phyloP scores from a whole-genome alignment of 257 asterid species.

The Ajuga chamaepitys region DNA sequence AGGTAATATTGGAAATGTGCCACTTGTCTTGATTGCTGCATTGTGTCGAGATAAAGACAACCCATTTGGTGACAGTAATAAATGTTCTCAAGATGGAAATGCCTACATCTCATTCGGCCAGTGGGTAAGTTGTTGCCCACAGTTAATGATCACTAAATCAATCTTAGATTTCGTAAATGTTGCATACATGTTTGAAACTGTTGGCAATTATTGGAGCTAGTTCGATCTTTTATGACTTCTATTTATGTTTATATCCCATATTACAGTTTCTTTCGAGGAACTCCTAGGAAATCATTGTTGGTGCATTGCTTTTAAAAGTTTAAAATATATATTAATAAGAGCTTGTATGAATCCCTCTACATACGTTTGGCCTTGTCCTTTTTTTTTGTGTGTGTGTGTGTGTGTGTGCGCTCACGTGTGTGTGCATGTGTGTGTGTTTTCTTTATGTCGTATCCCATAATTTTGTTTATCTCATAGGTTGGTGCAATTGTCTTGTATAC shows the following conservation, averaged over 20 bases:
- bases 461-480: slow-evolving; percentile 46
- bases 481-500: slow-evolving; percentile 95
- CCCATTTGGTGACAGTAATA: slow-evolving; percentile 74
- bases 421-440: too few relatives aligned
- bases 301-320: slow-evolving; percentile 3
- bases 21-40: slow-evolving; percentile 93
- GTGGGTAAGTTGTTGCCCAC: slow-evolving; percentile 59
- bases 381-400: too few relatives aligned
- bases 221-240: neutral
- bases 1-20: slow-evolving; percentile 99
- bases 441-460: slow-evolving; percentile 2
- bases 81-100: slow-evolving; percentile 90
- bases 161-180: neutral
- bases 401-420: too few relatives aligned
- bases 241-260: slow-evolving; percentile 2
- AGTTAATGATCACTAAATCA: neutral
- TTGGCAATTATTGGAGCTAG: slow-evolving; percentile 4
- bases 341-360: neutral
- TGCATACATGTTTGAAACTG: neutral
- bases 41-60: slow-evolving; percentile 83
- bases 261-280: neutral
- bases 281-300: neutral
- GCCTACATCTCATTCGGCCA: slow-evolving; percentile 99
- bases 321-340: neutral
- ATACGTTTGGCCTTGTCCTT: neutral